Percentiles rank a stretch among this genome's conserved stretches.
Evolutionary conservation across 805 yeast genomes (phyloP).

Genomic region (Brettanomyces anomalus): DNA sequence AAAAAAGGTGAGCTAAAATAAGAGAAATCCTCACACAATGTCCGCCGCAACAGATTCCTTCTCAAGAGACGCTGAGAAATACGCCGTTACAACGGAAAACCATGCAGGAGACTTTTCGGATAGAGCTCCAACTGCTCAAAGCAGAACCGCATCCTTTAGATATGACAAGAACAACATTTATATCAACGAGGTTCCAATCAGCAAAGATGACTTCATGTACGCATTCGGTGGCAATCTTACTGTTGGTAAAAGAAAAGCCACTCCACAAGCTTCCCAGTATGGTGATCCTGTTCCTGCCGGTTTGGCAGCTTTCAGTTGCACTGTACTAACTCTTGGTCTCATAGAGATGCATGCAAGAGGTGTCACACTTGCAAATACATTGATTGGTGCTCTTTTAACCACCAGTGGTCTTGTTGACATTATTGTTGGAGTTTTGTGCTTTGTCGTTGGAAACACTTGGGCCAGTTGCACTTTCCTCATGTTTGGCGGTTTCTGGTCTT

Average conservation of each 20-base stretch:
- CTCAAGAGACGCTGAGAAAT: constrained; percentile 21
- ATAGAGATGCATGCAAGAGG: constrained; percentile 37
- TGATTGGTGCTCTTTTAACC: constrained; percentile 38
- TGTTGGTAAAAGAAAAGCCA: constrained; percentile 29
- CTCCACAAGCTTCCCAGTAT: constrained; percentile 17
- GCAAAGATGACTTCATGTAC: constrained; percentile 44
- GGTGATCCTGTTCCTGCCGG: constrained; percentile 50
- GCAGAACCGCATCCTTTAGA: not conserved
- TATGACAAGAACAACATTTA: constrained; percentile 25
- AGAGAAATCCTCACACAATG: not conserved
- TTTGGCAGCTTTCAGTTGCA: constrained; percentile 37
- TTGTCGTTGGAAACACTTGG: constrained; percentile 44
- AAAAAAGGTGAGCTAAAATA: too few relatives aligned
- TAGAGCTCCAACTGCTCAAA: not conserved
- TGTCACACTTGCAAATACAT: constrained; percentile 32
- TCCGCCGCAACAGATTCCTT: constrained; percentile 14
- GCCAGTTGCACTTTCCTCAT: constrained; percentile 43
- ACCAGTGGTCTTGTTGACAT: constrained; percentile 43
- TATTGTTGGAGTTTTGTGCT: constrained; percentile 43
- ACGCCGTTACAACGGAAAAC: constrained; percentile 7
- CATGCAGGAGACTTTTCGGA: not conserved
- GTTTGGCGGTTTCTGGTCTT: constrained; percentile 49
- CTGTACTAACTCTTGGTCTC: constrained; percentile 40
- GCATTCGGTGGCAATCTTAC: constrained; percentile 57
- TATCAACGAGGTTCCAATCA: constrained; percentile 34